Base-by-base conservation (phyloP, 768 basidiomycete genomes). In the Termitomyces sp. region DNA sequence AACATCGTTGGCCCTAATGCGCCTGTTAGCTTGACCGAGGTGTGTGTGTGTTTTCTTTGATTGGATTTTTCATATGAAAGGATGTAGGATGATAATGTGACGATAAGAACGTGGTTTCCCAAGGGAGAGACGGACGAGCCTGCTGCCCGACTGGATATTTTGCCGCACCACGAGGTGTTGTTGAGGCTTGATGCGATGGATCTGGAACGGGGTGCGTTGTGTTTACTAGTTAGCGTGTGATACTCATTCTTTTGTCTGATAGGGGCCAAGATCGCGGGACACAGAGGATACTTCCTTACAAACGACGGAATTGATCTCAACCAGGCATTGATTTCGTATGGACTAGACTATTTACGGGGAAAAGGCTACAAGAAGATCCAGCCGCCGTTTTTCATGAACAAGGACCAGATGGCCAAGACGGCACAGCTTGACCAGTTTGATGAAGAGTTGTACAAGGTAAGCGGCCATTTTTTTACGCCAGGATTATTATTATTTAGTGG, bases 341-440 rank as follows among this genome's bases (percentile, higher is more conserved):
- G 93, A 5, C 86, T 99, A 63, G 91, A 98, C 69, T 99, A 95
- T 73, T 78, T 99, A 55, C 82, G 93, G 37, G 82, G 80, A 55
- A 81, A 80, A 31, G 86, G 83, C 0, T 98, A 91, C 83, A 96
- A 87, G 77, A 98, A 96, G 75, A 84, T 98, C 52, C 93, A 95
- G 71, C 92, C 95, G 3, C 97, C 97, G 0, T 99, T 97, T 79
- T 88, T 99, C 80, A 98, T 99, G 89, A 94, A 93, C 80, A 95
- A 94, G 73, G 92, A 95, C 24, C 82, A 91, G 67, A 99, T 99
- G 97, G 86, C 84, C 58, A 96, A 97, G 78, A 98, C 97, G 0
- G 97, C 97, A 2, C 97, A 99, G 70, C 85, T 99, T 22, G 92
- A 94, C 65, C 94, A 98, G 73, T 99, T 98, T 66, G 97, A 99